These are phyloP conservation scores for Geranium brycei DNA, from an alignment of 345 rosid species.

Conservation along the genomic window DNA sequence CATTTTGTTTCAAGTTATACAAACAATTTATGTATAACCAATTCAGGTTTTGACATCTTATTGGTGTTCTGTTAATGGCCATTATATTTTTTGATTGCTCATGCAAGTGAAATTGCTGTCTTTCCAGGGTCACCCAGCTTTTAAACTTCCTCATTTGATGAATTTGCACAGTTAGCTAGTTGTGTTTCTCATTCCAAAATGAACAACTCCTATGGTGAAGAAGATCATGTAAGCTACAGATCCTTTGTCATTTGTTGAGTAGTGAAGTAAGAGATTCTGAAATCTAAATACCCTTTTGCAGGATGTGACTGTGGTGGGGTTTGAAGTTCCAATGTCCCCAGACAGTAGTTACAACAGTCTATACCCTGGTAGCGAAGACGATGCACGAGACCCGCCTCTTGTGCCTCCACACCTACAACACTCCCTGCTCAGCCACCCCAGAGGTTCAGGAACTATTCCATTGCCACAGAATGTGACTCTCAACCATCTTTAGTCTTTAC, in stretches of 20 bases:
- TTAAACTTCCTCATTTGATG: background rate
- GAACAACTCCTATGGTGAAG: background rate
- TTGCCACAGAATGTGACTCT: slow-evolving; percentile 54
- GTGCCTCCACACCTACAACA: slow-evolving; percentile 72
- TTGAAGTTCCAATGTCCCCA: slow-evolving; percentile 80
- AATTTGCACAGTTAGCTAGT: background rate
- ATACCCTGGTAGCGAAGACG: slow-evolving; percentile 56
- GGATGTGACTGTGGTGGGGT: slow-evolving; percentile 81
- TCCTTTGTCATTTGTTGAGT: background rate
- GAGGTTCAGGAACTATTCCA: slow-evolving; percentile 31
- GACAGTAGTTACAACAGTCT: slow-evolving; percentile 81
- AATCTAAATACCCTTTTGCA: slow-evolving; percentile 17
- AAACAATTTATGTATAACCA: no score
- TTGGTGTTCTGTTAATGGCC: background rate
- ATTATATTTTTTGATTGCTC: background rate
- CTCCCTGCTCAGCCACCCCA: slow-evolving; percentile 42
- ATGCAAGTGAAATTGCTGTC: background rate
- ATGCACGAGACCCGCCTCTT: slow-evolving; percentile 74
- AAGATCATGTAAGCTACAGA: background rate
- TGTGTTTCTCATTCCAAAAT: background rate
- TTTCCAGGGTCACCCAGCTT: background rate
- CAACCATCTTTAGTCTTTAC: slow-evolving; percentile 86
- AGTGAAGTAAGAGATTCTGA: background rate
- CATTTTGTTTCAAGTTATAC: no score
- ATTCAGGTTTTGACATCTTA: background rate